These are phyloP conservation scores for Acanthamoeba sp. DNA, from an alignment of 208 protist genomes.

Conservation along the genomic window DNA sequence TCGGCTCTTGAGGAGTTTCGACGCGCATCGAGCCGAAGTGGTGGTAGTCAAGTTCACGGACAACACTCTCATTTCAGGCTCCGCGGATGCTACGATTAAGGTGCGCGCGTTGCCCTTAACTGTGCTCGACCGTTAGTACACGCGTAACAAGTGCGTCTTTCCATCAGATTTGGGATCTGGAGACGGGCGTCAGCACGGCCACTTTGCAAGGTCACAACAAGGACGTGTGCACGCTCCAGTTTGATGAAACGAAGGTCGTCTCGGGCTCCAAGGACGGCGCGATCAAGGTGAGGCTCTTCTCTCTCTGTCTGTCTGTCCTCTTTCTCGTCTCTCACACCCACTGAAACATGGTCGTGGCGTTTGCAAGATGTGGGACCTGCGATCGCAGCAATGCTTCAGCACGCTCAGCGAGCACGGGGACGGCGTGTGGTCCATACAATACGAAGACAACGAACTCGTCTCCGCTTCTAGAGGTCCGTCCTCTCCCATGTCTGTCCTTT, in stretches of 20 bases:
- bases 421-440: slow-evolving; percentile 49
- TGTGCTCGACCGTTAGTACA: neutral
- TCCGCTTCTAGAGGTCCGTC: slow-evolving; percentile 35
- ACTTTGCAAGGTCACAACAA: slow-evolving; percentile 34
- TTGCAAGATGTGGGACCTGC: slow-evolving; percentile 21
- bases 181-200: neutral
- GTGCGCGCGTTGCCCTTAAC: neutral
- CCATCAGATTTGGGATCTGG: slow-evolving; percentile 26
- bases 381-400: neutral
- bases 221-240: slow-evolving; percentile 68
- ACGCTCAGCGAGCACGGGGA: slow-evolving; percentile 9
- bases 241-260: slow-evolving; percentile 11
- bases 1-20: neutral
- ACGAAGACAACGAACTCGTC: slow-evolving; percentile 47
- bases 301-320: no score
- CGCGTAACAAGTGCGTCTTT: neutral
- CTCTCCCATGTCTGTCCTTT: neutral
- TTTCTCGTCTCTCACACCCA: no score
- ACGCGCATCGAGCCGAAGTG: slow-evolving; percentile 29
- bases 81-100: slow-evolving; percentile 15
- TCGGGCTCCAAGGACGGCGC: slow-evolving; percentile 30
- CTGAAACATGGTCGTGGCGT: no score
- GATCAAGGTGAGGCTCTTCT: slow-evolving; percentile 52
- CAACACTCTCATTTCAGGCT: slow-evolving; percentile 43
- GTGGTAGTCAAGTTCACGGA: slow-evolving; percentile 47